These are phyloP conservation scores for Clavispora asparagi DNA, from an alignment of 805 yeast genomes.

Conservation along the genomic window DNA sequence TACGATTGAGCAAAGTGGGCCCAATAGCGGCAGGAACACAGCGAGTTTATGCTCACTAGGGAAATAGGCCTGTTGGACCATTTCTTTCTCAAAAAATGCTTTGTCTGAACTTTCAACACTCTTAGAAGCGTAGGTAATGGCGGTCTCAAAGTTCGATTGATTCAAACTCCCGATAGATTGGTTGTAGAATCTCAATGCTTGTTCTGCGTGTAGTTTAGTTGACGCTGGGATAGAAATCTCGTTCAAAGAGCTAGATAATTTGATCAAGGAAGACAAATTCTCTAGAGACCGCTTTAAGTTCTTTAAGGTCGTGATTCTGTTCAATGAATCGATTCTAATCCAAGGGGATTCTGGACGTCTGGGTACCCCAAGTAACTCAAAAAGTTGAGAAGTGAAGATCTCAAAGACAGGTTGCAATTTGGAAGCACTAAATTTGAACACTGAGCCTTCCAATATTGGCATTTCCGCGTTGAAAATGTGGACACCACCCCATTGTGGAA, in stretches of 20 bases:
- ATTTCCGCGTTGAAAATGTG: conserved; percentile 41
- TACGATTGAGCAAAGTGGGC: conserved; percentile 73
- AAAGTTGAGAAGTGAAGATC: conserved; percentile 68
- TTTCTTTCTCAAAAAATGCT: conserved; percentile 90
- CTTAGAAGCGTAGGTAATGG: conserved; percentile 38
- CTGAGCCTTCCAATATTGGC: conserved; percentile 13
- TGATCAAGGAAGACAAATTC: conserved; percentile 67
- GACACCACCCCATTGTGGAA: conserved; percentile 92
- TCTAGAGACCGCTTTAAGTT: conserved; percentile 60
- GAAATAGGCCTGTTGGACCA: conserved; percentile 92
- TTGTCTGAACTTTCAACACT: conserved; percentile 58
- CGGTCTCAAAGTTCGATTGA: conserved; percentile 24
- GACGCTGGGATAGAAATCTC: conserved; percentile 80
- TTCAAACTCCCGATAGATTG: conserved; percentile 27
- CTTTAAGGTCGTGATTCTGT: conserved; percentile 52
- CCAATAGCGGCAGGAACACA: conserved; percentile 83
- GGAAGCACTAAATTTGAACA: conserved; percentile 26
- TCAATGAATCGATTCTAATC: conserved; percentile 61
- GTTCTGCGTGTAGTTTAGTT: conserved; percentile 54
- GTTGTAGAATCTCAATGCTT: conserved; percentile 42
- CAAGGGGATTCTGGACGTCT: conserved; percentile 49
- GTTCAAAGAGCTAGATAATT: conserved; percentile 62
- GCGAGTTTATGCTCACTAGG: conserved; percentile 96
- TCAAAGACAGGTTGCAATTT: conserved; percentile 58
- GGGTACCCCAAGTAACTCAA: conserved; percentile 69